Conservation (phyloP, 2,329 filamentous ascomycete species). For the Parasarocladium wereldwijsianum region DNA sequence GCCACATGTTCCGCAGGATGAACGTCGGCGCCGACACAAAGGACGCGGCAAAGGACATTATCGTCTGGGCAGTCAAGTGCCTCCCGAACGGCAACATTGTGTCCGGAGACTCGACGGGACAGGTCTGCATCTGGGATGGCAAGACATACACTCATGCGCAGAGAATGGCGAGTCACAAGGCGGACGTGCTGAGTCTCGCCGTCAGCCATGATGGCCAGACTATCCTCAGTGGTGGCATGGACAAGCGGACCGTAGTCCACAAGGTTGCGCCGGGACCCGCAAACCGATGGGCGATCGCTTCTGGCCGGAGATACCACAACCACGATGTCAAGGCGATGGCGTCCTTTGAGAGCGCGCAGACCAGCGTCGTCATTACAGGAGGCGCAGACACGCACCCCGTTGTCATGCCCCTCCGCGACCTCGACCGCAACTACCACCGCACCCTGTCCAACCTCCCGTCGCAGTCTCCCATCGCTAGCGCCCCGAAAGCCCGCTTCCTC, state of each 20-base stretch:
- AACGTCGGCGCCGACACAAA: slow-evolving; percentile 66
- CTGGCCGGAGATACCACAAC: slow-evolving; percentile 72
- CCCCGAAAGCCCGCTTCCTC: slow-evolving; percentile 58
- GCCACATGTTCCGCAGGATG: slow-evolving; percentile 64
- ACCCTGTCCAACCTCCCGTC: slow-evolving; percentile 76
- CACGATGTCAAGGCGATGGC: slow-evolving; percentile 95
- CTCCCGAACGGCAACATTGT: slow-evolving; percentile 80
- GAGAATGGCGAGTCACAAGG: slow-evolving; percentile 71
- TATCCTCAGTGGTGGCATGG: slow-evolving; percentile 84
- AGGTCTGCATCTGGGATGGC: slow-evolving; percentile 86
- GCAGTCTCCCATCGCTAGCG: slow-evolving; percentile 55
- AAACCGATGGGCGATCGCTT: slow-evolving; percentile 70
- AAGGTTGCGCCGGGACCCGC: slow-evolving; percentile 46
- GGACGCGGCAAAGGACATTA: slow-evolving; percentile 68
- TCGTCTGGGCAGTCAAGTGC: slow-evolving; percentile 89
- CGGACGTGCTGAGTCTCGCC: slow-evolving; percentile 81
- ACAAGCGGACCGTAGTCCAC: slow-evolving; percentile 75
- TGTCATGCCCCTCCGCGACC: slow-evolving; percentile 57
- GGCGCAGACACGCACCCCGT: slow-evolving; percentile 78
- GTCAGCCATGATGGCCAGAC: slow-evolving; percentile 65
- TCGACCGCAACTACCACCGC: slow-evolving; percentile 72
- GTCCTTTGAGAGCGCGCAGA: slow-evolving; percentile 66
- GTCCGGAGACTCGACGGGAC: slow-evolving; percentile 87
- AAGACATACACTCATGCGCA: slow-evolving; percentile 83
- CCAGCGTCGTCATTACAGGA: slow-evolving; percentile 85